Conservation (phyloP, 495 filamentous ascomycete genomes). For the Xylaria flabelliformis region DNA sequence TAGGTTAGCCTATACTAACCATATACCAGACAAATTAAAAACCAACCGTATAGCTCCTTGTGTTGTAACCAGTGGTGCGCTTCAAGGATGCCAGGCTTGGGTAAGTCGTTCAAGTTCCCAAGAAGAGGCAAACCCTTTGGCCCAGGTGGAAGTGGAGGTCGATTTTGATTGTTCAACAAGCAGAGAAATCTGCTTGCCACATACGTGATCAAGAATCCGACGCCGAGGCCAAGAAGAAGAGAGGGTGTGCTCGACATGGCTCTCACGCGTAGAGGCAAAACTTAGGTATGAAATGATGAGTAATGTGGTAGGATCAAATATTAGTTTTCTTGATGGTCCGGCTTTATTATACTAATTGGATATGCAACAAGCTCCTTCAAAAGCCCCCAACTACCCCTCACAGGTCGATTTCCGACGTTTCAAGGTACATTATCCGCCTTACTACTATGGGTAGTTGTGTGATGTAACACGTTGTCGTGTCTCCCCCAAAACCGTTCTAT, state of each 20-base stretch:
- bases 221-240: neutral
- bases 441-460: too few species aligned
- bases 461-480: too few species aligned
- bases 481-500: too few species aligned
- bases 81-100: constrained; percentile 47
- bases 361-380: too few species aligned
- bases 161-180: neutral
- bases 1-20: neutral
- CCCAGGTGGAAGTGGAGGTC: constrained; percentile 51
- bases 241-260: neutral
- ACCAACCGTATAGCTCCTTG: constrained; percentile 54
- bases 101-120: constrained; percentile 56
- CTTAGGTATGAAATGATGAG: neutral
- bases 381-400: too few species aligned
- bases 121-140: constrained; percentile 52
- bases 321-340: too few species aligned
- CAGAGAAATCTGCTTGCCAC: neutral
- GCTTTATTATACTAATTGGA: too few species aligned
- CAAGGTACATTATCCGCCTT: too few species aligned
- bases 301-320: too few species aligned
- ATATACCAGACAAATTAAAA: neutral
- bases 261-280: neutral
- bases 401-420: too few species aligned
- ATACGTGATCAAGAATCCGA: neutral
- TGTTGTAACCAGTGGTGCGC: constrained; percentile 58